Percentiles rank a stretch among this genome's conserved stretches.
Evolutionary conservation across 768 basidiomycete genomes (phyloP).

Genomic region (Termitomyces sp.): DNA sequence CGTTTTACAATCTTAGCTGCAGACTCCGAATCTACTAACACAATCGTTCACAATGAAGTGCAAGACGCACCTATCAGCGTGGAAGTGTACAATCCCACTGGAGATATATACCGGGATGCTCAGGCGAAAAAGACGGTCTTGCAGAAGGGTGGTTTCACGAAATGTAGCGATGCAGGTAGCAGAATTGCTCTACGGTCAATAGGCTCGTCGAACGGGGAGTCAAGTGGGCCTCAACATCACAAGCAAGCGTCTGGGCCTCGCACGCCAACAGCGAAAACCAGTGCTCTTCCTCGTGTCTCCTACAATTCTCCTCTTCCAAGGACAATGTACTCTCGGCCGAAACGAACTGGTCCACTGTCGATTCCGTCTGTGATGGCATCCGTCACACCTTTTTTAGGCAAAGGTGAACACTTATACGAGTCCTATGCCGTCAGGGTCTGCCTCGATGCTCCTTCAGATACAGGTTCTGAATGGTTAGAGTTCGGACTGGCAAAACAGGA

Average conservation of each 20-base stretch:
- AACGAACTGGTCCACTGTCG: slow-evolving; percentile 55
- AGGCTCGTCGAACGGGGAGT: slow-evolving; percentile 23
- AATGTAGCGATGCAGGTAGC: slow-evolving; percentile 61
- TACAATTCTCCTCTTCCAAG: slow-evolving; percentile 26
- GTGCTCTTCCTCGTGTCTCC: slow-evolving; percentile 26
- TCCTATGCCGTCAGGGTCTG: slow-evolving; percentile 60
- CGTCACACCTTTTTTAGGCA: slow-evolving; percentile 50
- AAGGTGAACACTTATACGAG: slow-evolving; percentile 30
- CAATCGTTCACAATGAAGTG: slow-evolving; percentile 59
- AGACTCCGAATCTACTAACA: slow-evolving; percentile 58
- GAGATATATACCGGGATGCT: slow-evolving; percentile 52
- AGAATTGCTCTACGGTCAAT: slow-evolving; percentile 51
- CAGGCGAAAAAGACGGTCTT: slow-evolving; percentile 65
- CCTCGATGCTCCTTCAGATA: slow-evolving; percentile 54
- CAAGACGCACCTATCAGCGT: slow-evolving; percentile 43
- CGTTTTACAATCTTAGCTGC: slow-evolving; percentile 68
- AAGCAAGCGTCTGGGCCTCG: slow-evolving; percentile 28
- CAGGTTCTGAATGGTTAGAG: slow-evolving; percentile 73
- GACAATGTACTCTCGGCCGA: slow-evolving; percentile 27
- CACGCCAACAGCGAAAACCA: slow-evolving; percentile 34
- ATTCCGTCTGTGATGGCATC: slow-evolving; percentile 57
- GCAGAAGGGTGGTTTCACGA: slow-evolving; percentile 56
- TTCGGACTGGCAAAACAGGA: slow-evolving; percentile 62
- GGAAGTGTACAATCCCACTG: slow-evolving; percentile 61
- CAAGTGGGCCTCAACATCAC: slow-evolving; percentile 24